phyloP scores from a whole-genome alignment of 2,329 filamentous ascomycete genomes.

The Fragosphaeria purpurea region DNA sequence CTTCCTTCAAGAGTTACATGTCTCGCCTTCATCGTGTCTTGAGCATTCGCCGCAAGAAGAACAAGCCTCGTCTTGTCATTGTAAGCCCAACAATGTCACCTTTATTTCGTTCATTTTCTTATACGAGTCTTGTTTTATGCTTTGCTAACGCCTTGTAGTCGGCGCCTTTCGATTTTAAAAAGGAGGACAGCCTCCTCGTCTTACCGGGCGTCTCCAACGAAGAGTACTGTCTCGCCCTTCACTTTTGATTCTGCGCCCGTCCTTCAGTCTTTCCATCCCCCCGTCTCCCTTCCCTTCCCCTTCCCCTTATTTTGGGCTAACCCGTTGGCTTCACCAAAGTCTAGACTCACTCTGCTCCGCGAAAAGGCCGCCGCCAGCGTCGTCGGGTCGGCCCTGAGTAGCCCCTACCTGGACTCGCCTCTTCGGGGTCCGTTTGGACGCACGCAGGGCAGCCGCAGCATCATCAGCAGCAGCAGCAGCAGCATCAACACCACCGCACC shows the following conservation, averaged over 20 bases:
- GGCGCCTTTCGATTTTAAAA: slow-evolving; percentile 48
- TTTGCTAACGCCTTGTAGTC: slow-evolving; percentile 30
- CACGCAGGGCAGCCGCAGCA: background rate
- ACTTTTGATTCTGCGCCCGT: too few species aligned
- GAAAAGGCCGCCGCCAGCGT: slow-evolving; percentile 14
- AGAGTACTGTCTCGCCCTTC: slow-evolving; percentile 35
- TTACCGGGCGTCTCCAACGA: slow-evolving; percentile 48
- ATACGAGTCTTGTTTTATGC: background rate
- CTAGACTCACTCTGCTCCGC: slow-evolving; percentile 11
- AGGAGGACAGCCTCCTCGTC: slow-evolving; percentile 31
- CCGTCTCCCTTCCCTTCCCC: background rate
- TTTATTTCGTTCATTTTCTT: background rate
- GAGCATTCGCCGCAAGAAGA: slow-evolving; percentile 29
- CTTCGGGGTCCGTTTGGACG: too few species aligned
- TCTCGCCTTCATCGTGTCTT: slow-evolving; percentile 34
- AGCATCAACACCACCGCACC: slow-evolving; percentile 1
- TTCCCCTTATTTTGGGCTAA: too few species aligned
- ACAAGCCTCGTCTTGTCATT: slow-evolving; percentile 34
- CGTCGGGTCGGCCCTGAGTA: slow-evolving; percentile 9
- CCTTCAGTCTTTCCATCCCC: background rate
- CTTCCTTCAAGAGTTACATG: slow-evolving; percentile 34
- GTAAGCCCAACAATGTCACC: slow-evolving; percentile 21
- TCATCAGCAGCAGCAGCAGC: slow-evolving; percentile 4
- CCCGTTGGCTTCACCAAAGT: too few species aligned
- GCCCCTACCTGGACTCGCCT: slow-evolving; percentile 6